phyloP scores from a whole-genome alignment of 192 early-diverging fungal species.

The Backusella macrospora region DNA sequence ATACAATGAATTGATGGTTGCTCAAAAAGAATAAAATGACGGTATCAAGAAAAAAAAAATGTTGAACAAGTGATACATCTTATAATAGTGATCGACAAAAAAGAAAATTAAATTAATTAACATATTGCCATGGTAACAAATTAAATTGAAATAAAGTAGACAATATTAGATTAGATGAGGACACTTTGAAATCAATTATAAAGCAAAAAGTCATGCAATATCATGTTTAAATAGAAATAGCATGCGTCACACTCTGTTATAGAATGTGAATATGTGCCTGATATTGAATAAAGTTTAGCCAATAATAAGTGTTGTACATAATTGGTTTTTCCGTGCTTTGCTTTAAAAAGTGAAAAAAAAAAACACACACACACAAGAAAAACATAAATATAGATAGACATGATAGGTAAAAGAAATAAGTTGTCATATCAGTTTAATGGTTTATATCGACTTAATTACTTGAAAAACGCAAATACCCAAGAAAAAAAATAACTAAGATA shows the following conservation, averaged over 20 bases:
- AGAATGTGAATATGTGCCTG: not conserved
- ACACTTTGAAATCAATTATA: not conserved
- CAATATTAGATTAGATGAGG: too few species aligned
- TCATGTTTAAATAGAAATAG: conserved; percentile 1
- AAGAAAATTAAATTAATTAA: not conserved
- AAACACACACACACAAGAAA: not conserved
- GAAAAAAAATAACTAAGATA: too few species aligned
- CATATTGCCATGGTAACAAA: not conserved
- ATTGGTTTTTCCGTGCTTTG: conserved; percentile 4
- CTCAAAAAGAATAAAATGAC: not conserved
- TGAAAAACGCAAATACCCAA: too few species aligned
- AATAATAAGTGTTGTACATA: conserved; percentile 1
- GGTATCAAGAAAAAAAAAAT: too few species aligned
- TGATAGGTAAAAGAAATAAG: too few species aligned
- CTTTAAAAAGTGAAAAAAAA: not conserved
- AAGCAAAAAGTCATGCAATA: not conserved
- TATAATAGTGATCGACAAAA: not conserved
- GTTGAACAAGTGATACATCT: not conserved
- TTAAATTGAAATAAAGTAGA: not conserved
- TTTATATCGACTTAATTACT: too few species aligned
- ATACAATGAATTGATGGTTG: not conserved
- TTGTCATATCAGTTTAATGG: too few species aligned
- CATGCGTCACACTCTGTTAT: not conserved
- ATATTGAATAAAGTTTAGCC: conserved; percentile 4
- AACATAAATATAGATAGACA: too few species aligned